Base-by-base conservation (phyloP, 1,139 yeast species). In the Geotrichum carabidarum region DNA sequence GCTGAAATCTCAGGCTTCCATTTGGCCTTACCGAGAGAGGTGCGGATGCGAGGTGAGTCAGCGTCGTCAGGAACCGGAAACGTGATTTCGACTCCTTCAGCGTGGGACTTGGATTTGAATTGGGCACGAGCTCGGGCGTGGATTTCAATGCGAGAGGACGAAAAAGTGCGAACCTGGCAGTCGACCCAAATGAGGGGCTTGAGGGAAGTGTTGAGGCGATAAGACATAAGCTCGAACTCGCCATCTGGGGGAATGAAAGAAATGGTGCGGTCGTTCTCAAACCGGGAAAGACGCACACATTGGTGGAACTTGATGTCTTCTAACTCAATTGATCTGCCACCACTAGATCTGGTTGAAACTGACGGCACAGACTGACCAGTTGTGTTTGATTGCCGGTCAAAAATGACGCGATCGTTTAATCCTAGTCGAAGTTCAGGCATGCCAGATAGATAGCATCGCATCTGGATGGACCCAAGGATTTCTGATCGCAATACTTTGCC, bases 31-130 rank as follows among this genome's bases (percentile, higher is more conserved):
- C 99, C 99, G 62, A 86, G 86, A 27, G 86, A 82, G 32, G 89
- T 81, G 58, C 80, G 80, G 69, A 89, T 88, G 63, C 84, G 83
- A 8, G 99, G 99, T 22, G 96, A 85, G 69, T 93, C 99, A 1
- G 97, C 96, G 67, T 93, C 99, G 54, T 88, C 95, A 0, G 99
- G 98, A 18, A 94, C 93, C 17, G 99, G 99, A 54, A 93, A 87
- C 54, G 81, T 75, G 53, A 93, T 81, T 67, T 91, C 96, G 37
- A 93, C 95, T 66, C 88, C 88, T 67, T 89, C 90, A 9, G 98
- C 98, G n/a, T 88, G 84, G 12, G 95, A 85, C 65, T 90, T 86
- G 67, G 84, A 85, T 69, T 91, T 93, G 69, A 91, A 90, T 68
- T 91, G 96, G 1, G 98, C 95, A 61, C 80, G 82, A 11, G 90